Conservation (phyloP, 371 early-diverging fungal species). For the Mortierella sp. region DNA sequence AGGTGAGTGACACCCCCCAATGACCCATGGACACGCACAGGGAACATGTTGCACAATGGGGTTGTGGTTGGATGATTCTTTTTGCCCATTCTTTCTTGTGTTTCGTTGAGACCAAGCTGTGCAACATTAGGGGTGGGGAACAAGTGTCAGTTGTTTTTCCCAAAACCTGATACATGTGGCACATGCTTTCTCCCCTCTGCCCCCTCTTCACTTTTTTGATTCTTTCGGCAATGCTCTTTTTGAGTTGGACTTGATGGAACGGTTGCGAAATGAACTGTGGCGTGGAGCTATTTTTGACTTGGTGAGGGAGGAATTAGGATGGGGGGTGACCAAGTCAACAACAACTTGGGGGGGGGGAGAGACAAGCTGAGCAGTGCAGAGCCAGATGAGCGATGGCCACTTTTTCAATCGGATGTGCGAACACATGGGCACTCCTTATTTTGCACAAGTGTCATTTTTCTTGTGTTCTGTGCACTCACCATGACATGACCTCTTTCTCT, state of each 20-base stretch:
- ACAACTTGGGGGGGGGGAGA: conserved; percentile 7
- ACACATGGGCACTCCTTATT: conserved; percentile 27
- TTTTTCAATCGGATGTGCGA: no score
- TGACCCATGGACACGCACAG: no score
- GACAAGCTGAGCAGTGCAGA: not conserved
- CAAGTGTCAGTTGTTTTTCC: no score
- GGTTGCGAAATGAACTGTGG: no score
- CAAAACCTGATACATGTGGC: no score
- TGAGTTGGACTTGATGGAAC: no score
- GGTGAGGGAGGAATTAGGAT: not conserved
- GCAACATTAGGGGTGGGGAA: conserved; percentile 12
- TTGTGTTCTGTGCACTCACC: no score
- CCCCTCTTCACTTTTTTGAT: conserved; percentile 1
- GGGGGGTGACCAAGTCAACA: not conserved
- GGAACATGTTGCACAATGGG: not conserved
- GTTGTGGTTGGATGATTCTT: not conserved
- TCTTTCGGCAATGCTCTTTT: not conserved
- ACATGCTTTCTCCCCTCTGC: not conserved
- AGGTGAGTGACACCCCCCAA: conserved; percentile 32
- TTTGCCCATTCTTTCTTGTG: conserved; percentile 1
- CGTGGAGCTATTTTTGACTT: conserved; percentile 12
- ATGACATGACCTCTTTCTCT: not conserved
- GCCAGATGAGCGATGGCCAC: no score
- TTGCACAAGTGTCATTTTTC: not conserved
- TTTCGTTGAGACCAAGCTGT: conserved; percentile 9